phyloP scores from a whole-genome alignment of 768 basidiomycete species.

The Rubroboletus satanas region DNA sequence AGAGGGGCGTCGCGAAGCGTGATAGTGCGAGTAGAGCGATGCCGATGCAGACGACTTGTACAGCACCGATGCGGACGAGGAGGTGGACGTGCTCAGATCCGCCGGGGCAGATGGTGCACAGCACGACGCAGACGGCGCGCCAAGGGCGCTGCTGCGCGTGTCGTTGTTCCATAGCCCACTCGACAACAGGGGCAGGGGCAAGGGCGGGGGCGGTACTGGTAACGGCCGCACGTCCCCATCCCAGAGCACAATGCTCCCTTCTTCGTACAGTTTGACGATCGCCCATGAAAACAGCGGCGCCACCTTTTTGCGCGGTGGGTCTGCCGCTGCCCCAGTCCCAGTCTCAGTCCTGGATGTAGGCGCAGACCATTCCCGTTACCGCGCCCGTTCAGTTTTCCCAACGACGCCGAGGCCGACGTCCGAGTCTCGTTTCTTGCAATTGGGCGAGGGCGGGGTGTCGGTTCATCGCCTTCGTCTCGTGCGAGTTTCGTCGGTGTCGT shows the following conservation, averaged over 20 bases:
- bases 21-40: constrained; percentile 26
- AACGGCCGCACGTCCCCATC: constrained; percentile 53
- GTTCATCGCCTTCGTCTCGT: constrained; percentile 10
- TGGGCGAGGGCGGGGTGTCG: constrained; percentile 6
- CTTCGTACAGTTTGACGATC: constrained; percentile 58
- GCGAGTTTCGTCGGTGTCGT: constrained; percentile 35
- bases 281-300: constrained; percentile 69
- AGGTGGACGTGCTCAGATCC: not conserved
- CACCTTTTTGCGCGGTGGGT: constrained; percentile 41
- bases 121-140: constrained; percentile 25
- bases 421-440: not conserved
- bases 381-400: not conserved
- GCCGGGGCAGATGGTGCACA: constrained; percentile 13
- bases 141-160: constrained; percentile 20
- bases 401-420: not conserved
- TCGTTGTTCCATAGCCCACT: constrained; percentile 48
- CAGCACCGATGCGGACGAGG: constrained; percentile 25
- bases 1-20: constrained; percentile 12
- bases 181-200: not conserved
- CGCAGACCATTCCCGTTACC: not conserved
- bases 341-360: not conserved
- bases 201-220: constrained; percentile 17
- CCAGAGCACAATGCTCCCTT: constrained; percentile 74
- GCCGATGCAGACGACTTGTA: constrained; percentile 21
- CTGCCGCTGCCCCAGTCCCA: not conserved